These are phyloP conservation scores for Leccinum subspadiceum DNA, from an alignment of 1,284 basidiomycete species.

Conservation along the genomic window DNA sequence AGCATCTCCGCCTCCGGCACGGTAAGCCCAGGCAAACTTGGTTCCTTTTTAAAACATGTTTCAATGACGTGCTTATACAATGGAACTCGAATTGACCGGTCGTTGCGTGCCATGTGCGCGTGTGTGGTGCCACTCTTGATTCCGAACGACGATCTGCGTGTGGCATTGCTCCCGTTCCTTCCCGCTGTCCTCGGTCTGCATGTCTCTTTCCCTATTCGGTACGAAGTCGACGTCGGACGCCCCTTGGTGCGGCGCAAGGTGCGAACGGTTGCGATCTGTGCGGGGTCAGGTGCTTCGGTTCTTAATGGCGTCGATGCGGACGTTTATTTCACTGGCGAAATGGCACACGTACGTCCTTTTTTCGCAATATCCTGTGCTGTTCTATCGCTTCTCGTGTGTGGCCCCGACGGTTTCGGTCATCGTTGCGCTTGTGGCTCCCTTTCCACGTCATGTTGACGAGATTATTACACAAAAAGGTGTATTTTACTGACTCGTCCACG, in stretches of 20 bases:
- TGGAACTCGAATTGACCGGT: background rate
- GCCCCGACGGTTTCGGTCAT: background rate
- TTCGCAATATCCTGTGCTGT: slow-evolving; percentile 6
- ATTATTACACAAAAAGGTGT: background rate
- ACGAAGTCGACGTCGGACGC: slow-evolving; percentile 75
- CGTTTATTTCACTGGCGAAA: slow-evolving; percentile 89
- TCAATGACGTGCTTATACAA: slow-evolving; percentile 11
- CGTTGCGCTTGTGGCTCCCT: background rate
- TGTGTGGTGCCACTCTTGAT: slow-evolving; percentile 6
- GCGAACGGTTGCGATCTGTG: slow-evolving; percentile 76
- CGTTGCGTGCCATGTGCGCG: background rate
- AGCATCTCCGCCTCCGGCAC: slow-evolving; percentile 60
- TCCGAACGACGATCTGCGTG: slow-evolving; percentile 17
- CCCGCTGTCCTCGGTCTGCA: slow-evolving; percentile 1
- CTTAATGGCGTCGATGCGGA: slow-evolving; percentile 72
- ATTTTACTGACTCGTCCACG: slow-evolving; percentile 8
- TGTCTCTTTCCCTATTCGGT: slow-evolving; percentile 11
- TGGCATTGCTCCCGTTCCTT: background rate
- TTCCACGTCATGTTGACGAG: slow-evolving; percentile 13
- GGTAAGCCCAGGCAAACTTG: slow-evolving; percentile 41
- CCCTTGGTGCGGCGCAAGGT: slow-evolving; percentile 40
- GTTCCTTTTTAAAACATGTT: slow-evolving; percentile 13
- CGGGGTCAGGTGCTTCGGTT: slow-evolving; percentile 79
- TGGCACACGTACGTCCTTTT: slow-evolving; percentile 69
- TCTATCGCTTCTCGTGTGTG: slow-evolving; percentile 2